Percentiles rank a stretch among this genome's conserved stretches.
Conservation (phyloP, 805 yeast species). For the Wickerhamomyces alni region DNA sequence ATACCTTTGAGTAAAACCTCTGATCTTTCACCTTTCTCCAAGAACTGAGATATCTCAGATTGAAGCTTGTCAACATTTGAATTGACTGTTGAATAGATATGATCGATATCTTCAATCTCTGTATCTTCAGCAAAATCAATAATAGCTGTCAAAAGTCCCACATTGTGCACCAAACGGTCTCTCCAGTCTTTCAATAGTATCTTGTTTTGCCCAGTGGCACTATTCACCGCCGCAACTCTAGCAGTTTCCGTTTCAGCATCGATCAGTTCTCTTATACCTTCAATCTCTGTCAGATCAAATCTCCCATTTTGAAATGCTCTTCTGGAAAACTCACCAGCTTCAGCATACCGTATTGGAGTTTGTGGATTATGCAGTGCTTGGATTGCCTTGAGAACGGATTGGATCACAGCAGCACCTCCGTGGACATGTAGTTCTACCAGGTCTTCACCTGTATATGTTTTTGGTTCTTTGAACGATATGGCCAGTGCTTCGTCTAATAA, state of each 20-base stretch:
- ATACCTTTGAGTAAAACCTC: conserved; percentile 70
- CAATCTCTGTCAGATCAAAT: conserved; percentile 83
- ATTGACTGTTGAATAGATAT: conserved; percentile 46
- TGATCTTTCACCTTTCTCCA: conserved; percentile 44
- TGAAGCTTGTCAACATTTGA: conserved; percentile 35
- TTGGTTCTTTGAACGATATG: conserved; percentile 63
- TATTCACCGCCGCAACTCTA: conserved; percentile 63
- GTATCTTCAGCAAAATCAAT: conserved; percentile 96
- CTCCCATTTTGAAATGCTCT: conserved; percentile 83
- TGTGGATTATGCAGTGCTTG: conserved; percentile 41
- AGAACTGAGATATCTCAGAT: conserved; percentile 36
- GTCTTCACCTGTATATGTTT: conserved; percentile 91
- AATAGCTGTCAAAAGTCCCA: conserved; percentile 77
- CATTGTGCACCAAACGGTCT: conserved; percentile 48
- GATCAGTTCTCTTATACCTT: conserved; percentile 82
- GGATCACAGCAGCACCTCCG: conserved; percentile 86
- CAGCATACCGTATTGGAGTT: conserved; percentile 67
- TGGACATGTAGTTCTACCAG: conserved; percentile 84
- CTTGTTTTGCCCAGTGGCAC: conserved; percentile 67
- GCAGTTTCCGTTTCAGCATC: conserved; percentile 94
- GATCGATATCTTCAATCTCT: conserved; percentile 60
- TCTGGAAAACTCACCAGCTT: conserved; percentile 86
- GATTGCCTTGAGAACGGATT: conserved; percentile 61
- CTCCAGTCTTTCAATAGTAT: conserved; percentile 62
- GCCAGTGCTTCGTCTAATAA: conserved; percentile 76